Conservation (phyloP, 805 yeast genomes). For the Suhomyces canberraensis region DNA sequence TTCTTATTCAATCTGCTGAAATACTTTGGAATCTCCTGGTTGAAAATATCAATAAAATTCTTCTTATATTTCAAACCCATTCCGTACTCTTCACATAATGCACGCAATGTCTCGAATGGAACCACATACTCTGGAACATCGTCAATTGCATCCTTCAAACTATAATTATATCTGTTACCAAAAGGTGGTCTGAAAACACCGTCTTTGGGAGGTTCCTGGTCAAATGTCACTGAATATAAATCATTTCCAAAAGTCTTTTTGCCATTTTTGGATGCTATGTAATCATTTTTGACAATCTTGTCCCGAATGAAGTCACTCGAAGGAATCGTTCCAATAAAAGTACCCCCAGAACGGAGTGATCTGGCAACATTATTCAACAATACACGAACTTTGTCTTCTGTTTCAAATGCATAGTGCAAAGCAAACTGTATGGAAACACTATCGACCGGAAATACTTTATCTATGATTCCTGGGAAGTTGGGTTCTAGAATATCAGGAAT, state of each 20-base stretch:
- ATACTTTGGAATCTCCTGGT: conserved; percentile 71
- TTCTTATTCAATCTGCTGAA: conserved; percentile 55
- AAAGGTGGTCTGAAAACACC: conserved; percentile 72
- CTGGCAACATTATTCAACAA: conserved; percentile 72
- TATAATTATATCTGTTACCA: conserved; percentile 83
- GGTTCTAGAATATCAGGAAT: conserved; percentile 62
- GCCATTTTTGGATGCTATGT: conserved; percentile 24
- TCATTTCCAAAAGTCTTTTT: conserved; percentile 77
- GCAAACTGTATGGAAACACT: conserved; percentile 89
- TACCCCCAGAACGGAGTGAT: conserved; percentile 77
- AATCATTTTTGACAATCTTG: conserved; percentile 51
- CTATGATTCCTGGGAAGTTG: conserved; percentile 57
- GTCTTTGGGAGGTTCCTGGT: conserved; percentile 70
- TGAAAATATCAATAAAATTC: conserved; percentile 79
- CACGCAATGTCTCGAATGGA: conserved; percentile 84
- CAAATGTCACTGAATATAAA: conserved; percentile 77
- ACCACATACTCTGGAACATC: conserved; percentile 96
- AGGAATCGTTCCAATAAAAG: conserved; percentile 91
- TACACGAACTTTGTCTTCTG: conserved; percentile 73
- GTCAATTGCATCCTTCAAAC: conserved; percentile 87
- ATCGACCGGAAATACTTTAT: conserved; percentile 77
- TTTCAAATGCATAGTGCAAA: conserved; percentile 90
- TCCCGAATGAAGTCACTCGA: conserved; percentile 78
- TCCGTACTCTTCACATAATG: conserved; percentile 80
- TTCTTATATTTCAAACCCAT: conserved; percentile 67